Percentiles rank a stretch among this genome's conserved stretches.
phyloP scores from a whole-genome alignment of 1,284 basidiomycete genomes.

The Rhodotorula sp. region DNA sequence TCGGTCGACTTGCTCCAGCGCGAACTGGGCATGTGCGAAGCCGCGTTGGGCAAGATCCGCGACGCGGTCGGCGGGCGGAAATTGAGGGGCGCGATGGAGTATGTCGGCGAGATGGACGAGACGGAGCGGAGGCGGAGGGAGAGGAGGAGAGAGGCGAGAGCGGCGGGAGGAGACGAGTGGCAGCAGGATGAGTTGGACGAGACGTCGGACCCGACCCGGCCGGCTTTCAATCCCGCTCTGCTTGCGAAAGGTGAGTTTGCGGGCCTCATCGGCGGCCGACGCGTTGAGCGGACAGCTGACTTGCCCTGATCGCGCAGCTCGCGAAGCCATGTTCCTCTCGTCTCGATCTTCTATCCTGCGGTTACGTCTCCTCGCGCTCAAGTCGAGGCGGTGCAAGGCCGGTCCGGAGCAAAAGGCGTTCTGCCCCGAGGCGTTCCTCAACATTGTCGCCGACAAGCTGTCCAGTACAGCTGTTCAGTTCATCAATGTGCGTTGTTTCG shows the following conservation, averaged over 20 bases:
- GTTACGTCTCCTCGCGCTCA: constrained; percentile 76
- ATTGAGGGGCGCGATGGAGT: constrained; percentile 72
- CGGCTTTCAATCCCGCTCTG: constrained; percentile 79
- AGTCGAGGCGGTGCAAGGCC: constrained; percentile 76
- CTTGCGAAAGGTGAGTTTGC: constrained; percentile 70
- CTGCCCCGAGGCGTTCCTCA: constrained; percentile 95
- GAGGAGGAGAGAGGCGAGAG: constrained; percentile 51
- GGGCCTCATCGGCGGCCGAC: constrained; percentile 44
- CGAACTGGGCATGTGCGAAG: constrained; percentile 81
- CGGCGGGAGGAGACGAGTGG: constrained; percentile 43
- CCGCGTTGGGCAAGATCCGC: constrained; percentile 78
- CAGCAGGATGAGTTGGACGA: constrained; percentile 50
- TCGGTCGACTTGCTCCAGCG: constrained; percentile 77
- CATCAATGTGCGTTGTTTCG: constrained; percentile 60
- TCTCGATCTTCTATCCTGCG: constrained; percentile 81
- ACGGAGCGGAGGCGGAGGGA: constrained; percentile 65
- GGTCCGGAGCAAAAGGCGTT: constrained; percentile 84
- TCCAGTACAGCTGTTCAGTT: constrained; percentile 97
- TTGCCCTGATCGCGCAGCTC: constrained; percentile 58
- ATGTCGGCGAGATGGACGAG: constrained; percentile 81
- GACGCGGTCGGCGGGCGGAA: constrained; percentile 83
- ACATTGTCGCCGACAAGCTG: constrained; percentile 94
- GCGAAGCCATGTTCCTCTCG: constrained; percentile 82
- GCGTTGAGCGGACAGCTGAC: no score
- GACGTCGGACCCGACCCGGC: constrained; percentile 53